Conservation (phyloP, 768 basidiomycete genomes). For the Hebeloma cylindrosporum region DNA sequence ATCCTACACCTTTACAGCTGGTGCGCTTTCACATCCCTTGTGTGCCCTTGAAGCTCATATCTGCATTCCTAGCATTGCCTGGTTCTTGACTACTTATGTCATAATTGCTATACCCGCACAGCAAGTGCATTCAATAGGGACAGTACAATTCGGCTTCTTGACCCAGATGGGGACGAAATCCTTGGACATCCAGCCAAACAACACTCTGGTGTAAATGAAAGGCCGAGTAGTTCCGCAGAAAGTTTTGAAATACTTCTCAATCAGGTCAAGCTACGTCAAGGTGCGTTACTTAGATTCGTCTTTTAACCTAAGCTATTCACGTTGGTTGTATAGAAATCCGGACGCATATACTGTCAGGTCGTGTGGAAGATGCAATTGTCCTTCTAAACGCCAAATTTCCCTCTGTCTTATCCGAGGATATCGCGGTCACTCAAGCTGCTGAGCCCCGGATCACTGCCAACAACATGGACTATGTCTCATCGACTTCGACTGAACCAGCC, state of each 20-base stretch:
- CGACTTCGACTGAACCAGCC: conserved; percentile 68
- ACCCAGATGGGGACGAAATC: conserved; percentile 72
- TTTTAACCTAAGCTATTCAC: neutral
- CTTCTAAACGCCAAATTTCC: conserved; percentile 77
- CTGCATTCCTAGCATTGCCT: conserved; percentile 51
- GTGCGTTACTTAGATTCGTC: conserved; percentile 35
- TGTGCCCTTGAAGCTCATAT: conserved; percentile 1
- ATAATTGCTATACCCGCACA: conserved; percentile 70
- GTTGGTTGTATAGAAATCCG: conserved; percentile 58
- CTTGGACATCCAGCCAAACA: conserved; percentile 25
- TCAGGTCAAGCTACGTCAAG: conserved; percentile 52
- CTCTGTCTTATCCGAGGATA: conserved; percentile 49
- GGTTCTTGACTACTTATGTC: conserved; percentile 76
- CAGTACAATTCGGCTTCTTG: conserved; percentile 58
- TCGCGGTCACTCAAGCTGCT: conserved; percentile 3
- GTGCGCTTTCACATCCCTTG: conserved; percentile 27
- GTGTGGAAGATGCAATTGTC: conserved; percentile 67
- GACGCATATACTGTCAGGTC: conserved; percentile 67
- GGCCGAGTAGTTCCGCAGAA: conserved; percentile 8
- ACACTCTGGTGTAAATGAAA: conserved; percentile 7
- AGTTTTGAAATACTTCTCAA: conserved; percentile 38
- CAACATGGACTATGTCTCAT: conserved; percentile 48
- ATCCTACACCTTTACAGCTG: conserved; percentile 44
- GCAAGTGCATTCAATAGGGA: conserved; percentile 68
- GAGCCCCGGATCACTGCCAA: conserved; percentile 27